Base-by-base conservation (phyloP, 768 basidiomycete species). In the Lactarius hatsudake region DNA sequence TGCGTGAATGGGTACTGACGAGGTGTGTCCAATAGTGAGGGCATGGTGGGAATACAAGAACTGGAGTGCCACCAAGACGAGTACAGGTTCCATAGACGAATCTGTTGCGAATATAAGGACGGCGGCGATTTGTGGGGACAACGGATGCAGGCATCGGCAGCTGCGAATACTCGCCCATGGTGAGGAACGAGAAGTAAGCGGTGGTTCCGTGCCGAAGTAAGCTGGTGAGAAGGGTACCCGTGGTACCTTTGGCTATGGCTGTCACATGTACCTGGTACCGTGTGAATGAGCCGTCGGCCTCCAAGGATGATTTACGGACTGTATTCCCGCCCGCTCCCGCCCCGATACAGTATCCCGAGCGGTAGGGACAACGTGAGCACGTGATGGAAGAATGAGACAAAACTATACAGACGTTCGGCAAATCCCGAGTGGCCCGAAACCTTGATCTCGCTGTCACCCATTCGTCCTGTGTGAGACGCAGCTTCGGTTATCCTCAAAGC, bases 361-460 rank as follows among this genome's bases (percentile, higher is more conserved):
- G 32, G 32, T 32, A 32, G 32, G 7, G 32, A 32, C 40, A 10
- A 62, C 38, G 26, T 12, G 8, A n/a, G 40, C 51, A 65, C 59
- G 53, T 54, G 40, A 65, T n/a, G 18, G 30, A 13, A 43, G 43
- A 58, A n/a, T 10, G 9, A 53, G n/a, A 30, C 18, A 40, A 36
- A 61, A 26, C 61, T 67, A 15, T 63, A 63, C 32, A 67, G 66
- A 42, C 58, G 1, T 10, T 20, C 62, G 66, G 66, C 28, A 63
- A 63, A 1, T 17, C 17, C 66, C 66, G 66, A 53, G 66, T 67
- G 61, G 66, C 66, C 2, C 30, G 5, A 63, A 67, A 67, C 66
- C 53, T 63, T 66, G 48, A 58, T 63, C 48, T 40, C 17, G 18
- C 30, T n/a, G 30, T 23, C 34, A 34, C 36, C 38, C 36, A 59